Evolutionary conservation across 345 rosid species (phyloP), one percentile per base, ranked within the genome.

Genomic region (Abelmoschus esculentus): DNA sequence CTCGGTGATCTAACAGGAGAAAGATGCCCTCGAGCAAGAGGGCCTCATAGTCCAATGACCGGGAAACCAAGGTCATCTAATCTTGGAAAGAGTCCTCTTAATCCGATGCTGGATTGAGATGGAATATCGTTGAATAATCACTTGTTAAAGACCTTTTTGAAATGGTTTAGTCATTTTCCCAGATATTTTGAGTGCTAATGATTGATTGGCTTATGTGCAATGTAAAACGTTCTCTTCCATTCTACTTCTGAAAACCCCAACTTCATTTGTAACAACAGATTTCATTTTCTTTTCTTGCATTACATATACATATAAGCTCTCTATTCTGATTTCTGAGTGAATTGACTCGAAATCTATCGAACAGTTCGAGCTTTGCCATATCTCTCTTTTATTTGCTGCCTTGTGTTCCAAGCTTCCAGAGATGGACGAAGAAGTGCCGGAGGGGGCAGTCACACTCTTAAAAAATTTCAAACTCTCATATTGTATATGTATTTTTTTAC

Each of bases 11-110:
- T 91, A 53, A 85, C 80, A 80, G 89, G 86, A 63, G 88, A 72
- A 65, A 80, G 67, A 74, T 89, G 98, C 77, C 96, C 98, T 13
- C 67, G 78, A 52, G 26, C 74, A 18, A 66, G 68, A 59, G 84
- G 79, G 42, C 70, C 60, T 28, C 63, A 49, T 42, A 89, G 98
- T 81, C 86, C 91, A 18, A 79, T 67, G 73, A 64, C 70, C 3
- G 82, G 66, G 52, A 88, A 83, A 54, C 15, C 76, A 7, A 79
- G 58, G 72, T 47, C 81, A 42, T 81, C 91, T 59, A 79, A 73
- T 74, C 74, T 86, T 62, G 93, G 99, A 60, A 87, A 77, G 77
- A 91, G 96, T 70, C 96, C 96, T 73, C 84, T 82, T 76, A 81
- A 74, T 71, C 75, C 80, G 64, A 71, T 72, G 29, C 64, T 82